phyloP scores from a whole-genome alignment of 805 yeast genomes.

The Millerozyma acaciae region DNA sequence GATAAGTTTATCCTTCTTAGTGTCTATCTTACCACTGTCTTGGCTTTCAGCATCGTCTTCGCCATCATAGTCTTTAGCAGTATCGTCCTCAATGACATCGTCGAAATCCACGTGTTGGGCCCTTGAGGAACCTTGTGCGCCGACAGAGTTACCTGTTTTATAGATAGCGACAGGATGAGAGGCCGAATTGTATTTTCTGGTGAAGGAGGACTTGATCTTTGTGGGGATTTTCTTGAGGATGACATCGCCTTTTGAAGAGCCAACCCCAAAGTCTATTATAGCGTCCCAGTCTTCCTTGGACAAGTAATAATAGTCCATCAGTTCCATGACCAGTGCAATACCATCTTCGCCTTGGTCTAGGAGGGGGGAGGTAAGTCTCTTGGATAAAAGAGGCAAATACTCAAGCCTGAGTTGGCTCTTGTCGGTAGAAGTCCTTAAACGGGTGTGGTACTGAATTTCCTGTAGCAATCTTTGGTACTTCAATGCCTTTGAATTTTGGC shows the following conservation, averaged over 20 bases:
- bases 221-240: constrained; percentile 64
- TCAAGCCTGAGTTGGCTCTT: constrained; percentile 70
- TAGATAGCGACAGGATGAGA: constrained; percentile 85
- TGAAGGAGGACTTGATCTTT: constrained; percentile 78
- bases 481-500: constrained; percentile 80
- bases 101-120: constrained; percentile 59
- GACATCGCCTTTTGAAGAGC: constrained; percentile 39
- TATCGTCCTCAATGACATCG: constrained; percentile 65
- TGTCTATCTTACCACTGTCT: constrained; percentile 45
- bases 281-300: constrained; percentile 92
- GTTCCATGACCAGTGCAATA: constrained; percentile 57
- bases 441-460: constrained; percentile 83
- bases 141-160: constrained; percentile 62
- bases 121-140: constrained; percentile 13
- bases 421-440: constrained; percentile 75
- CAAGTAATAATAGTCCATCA: constrained; percentile 80
- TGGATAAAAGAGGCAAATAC: constrained; percentile 63
- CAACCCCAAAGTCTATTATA: constrained; percentile 79
- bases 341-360: constrained; percentile 55
- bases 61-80: constrained; percentile 37
- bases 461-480: constrained; percentile 78
- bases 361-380: constrained; percentile 58
- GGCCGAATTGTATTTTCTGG: constrained; percentile 72
- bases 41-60: constrained; percentile 41
- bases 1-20: constrained; percentile 61